Percentiles rank a stretch among this genome's conserved stretches.
Evolutionary conservation across 108 stramenopile genomes (phyloP).

Genomic region (Chaetoceros tenuissimus): DNA sequence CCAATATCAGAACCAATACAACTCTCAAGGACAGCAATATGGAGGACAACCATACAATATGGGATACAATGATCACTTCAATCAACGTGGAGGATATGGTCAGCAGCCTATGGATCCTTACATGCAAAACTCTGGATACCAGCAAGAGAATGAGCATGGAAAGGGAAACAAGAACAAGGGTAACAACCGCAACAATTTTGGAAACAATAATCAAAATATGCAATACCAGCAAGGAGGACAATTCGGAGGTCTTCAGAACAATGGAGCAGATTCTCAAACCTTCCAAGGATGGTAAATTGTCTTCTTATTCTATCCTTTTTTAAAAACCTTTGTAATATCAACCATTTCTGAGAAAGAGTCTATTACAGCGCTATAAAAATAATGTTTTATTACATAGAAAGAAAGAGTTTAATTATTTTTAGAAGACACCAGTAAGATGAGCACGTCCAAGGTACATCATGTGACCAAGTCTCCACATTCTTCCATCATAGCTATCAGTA

Average conservation of each 20-base stretch:
- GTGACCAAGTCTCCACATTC: not conserved
- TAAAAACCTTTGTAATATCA: not conserved
- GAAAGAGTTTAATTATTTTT: too few relatives aligned
- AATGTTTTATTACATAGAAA: too few relatives aligned
- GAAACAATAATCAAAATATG: conserved; percentile 31
- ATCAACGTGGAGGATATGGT: conserved; percentile 48
- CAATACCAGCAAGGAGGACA: conserved; percentile 29
- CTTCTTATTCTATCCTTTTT: not conserved
- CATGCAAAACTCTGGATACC: conserved; percentile 28
- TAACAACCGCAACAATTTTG: conserved; percentile 8
- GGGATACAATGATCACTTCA: conserved; percentile 45
- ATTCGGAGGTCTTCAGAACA: conserved; percentile 37
- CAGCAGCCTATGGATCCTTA: conserved; percentile 20
- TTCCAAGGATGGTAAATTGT: not conserved
- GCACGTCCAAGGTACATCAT: not conserved
- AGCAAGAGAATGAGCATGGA: conserved; percentile 48
- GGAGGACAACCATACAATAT: conserved; percentile 57
- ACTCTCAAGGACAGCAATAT: conserved; percentile 49
- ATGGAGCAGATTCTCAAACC: not conserved
- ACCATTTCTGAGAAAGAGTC: too few relatives aligned
- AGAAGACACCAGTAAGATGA: not conserved
- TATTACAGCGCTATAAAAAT: too few relatives aligned
- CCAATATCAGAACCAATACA: conserved; percentile 63
- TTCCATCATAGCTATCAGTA: not conserved
- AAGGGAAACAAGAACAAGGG: not conserved